Conservation (phyloP, 1,284 basidiomycete genomes). For the Rhodotorula sp. region DNA sequence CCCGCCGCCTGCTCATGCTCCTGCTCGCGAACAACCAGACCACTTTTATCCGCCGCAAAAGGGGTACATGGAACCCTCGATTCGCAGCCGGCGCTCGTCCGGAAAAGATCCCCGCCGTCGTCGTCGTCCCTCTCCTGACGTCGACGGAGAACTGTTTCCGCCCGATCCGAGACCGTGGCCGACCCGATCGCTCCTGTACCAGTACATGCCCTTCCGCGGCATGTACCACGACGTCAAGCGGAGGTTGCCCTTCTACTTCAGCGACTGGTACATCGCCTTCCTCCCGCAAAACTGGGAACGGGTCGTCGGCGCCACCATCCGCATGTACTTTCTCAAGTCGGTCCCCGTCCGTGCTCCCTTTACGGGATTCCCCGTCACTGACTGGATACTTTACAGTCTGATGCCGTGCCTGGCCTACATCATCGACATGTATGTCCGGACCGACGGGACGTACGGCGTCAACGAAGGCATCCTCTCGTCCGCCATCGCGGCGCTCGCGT, state of each 20-base stretch:
- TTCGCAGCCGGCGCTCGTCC: not conserved
- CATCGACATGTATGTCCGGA: slow-evolving; percentile 81
- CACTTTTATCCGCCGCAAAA: not conserved
- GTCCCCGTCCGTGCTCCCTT: too few species aligned
- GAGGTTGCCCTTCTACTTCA: slow-evolving; percentile 72
- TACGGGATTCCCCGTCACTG: too few species aligned
- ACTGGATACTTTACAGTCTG: too few species aligned
- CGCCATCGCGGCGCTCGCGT: slow-evolving; percentile 80
- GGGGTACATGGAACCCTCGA: not conserved
- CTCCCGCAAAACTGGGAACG: slow-evolving; percentile 50
- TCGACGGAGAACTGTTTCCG: slow-evolving; percentile 5
- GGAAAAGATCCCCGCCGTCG: too few species aligned
- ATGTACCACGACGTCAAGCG: slow-evolving; percentile 74
- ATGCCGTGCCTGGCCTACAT: slow-evolving; percentile 85
- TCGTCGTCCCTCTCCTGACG: not conserved
- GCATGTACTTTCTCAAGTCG: slow-evolving; percentile 77
- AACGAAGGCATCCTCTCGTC: slow-evolving; percentile 66
- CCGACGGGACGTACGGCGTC: slow-evolving; percentile 83
- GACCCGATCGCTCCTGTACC: slow-evolving; percentile 34
- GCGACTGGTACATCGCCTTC: slow-evolving; percentile 81
- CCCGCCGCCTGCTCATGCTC: not conserved
- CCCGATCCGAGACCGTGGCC: slow-evolving; percentile 30
- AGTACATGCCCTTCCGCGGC: slow-evolving; percentile 54
- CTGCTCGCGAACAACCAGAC: not conserved
- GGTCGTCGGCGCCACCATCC: slow-evolving; percentile 68